Base-by-base conservation (phyloP, 2,329 filamentous ascomycete species). In the Neodidymelliopsis sp. region DNA sequence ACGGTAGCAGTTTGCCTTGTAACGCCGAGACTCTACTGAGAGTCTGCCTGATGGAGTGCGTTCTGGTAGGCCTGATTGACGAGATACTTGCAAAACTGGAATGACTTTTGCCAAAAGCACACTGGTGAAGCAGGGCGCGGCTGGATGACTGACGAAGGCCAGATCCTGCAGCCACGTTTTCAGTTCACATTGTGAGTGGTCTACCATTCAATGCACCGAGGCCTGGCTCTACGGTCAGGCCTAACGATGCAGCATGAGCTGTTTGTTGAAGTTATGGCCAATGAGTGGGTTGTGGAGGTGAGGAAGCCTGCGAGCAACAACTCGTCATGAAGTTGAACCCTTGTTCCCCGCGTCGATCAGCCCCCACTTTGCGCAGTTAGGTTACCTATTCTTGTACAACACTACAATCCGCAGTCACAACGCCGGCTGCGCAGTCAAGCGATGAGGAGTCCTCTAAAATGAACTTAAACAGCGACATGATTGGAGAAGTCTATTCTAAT, bases 41-140 rank as follows among this genome's bases (percentile, higher is more conserved):
- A 58, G 46, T 59, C 56, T 55, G 63, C 60, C 60, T 66, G 41
- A 50, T 41, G 50, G 53, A 62, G 22, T 29, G 25, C 49, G 45
- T 44, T 41, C 23, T 49, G 49, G 30, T 23, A 47, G 51, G 57
- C 49, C 44, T 50, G 40, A 51, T 52, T 44, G 41, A 50, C 45
- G 34, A 53, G 27, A 8, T 34, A 24, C 39, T 37, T 49, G 45
- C 46, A 49, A 43, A 47, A 53, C 37, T 42, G 37, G 40, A 43
- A 23, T 40, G 19, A 22, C 44, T 38, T 31, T 52, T 49, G 39
- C 56, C 56, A 31, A 55, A 56, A 35, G 35, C 36, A 41, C 53
- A 39, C 18, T 50, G 41, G 47, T 56, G 56, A 60, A 54, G 56
- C 53, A 59, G 34, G 30, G 35, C 38, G 48, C 42, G 48, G 36